phyloP scores from a whole-genome alignment of 805 yeast genomes.

The Kregervanrija delftensis region DNA sequence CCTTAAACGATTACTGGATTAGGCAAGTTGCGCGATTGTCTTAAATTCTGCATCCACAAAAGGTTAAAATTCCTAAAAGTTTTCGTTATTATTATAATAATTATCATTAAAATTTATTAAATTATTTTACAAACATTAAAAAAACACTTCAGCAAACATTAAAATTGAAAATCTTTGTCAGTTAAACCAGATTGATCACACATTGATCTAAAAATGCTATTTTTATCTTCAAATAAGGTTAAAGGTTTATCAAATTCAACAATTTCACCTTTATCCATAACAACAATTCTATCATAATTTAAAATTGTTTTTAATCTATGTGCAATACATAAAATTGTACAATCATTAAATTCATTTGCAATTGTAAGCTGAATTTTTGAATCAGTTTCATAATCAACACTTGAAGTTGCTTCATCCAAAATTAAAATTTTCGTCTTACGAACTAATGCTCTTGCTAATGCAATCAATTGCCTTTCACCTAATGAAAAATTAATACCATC shows the following conservation, averaged over 20 bases:
- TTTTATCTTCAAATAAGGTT: slow-evolving; percentile 31
- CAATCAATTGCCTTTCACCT: slow-evolving; percentile 66
- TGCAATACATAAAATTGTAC: slow-evolving; percentile 69
- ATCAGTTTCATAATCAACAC: slow-evolving; percentile 72
- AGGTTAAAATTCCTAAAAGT: not conserved
- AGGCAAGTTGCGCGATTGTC: too few relatives aligned
- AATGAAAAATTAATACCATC: slow-evolving; percentile 66
- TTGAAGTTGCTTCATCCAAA: slow-evolving; percentile 72
- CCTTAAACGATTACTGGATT: too few relatives aligned
- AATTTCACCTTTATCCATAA: slow-evolving; percentile 49
- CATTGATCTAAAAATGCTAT: slow-evolving; percentile 46
- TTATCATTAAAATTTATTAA: not conserved
- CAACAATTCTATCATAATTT: slow-evolving; percentile 52
- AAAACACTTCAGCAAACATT: not conserved
- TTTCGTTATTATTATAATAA: not conserved
- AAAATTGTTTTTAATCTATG: slow-evolving; percentile 62
- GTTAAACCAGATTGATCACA: slow-evolving; percentile 43
- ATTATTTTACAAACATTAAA: not conserved
- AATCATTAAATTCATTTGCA: slow-evolving; percentile 46
- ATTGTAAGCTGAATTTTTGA: slow-evolving; percentile 56
- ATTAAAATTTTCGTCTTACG: slow-evolving; percentile 54
- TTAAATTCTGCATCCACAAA: not conserved
- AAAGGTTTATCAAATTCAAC: slow-evolving; percentile 50
- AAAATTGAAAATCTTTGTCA: slow-evolving; percentile 28
- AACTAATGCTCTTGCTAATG: slow-evolving; percentile 66